These are phyloP conservation scores for Trichoderma sp. DNA, from an alignment of 2,329 filamentous ascomycete species.

Conservation along the genomic window DNA sequence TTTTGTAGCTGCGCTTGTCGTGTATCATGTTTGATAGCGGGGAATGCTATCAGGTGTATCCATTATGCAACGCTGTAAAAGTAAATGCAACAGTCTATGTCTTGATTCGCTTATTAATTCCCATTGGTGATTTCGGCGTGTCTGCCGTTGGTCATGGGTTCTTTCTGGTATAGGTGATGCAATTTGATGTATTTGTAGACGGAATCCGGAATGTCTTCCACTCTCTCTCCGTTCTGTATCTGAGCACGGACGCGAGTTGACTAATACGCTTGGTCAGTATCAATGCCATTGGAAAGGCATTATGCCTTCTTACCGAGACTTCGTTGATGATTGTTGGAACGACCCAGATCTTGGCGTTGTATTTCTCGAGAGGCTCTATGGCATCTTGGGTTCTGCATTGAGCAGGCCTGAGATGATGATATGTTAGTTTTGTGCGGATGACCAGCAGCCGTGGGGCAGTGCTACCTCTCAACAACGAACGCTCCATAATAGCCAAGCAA, in stretches of 20 bases:
- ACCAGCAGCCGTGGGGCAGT: too few species aligned
- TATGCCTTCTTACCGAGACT: slow-evolving; percentile 1
- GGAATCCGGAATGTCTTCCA: slow-evolving; percentile 66
- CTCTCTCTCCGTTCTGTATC: slow-evolving; percentile 70
- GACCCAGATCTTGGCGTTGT: slow-evolving; percentile 71
- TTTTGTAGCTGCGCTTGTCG: neutral
- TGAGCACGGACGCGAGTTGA: slow-evolving; percentile 77
- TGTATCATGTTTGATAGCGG: neutral
- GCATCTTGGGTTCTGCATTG: slow-evolving; percentile 85
- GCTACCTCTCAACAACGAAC: slow-evolving; percentile 66
- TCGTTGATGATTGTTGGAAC: slow-evolving; percentile 85
- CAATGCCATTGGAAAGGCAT: neutral
- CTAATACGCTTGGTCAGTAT: slow-evolving; percentile 47
- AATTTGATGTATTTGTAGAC: slow-evolving; percentile 69
- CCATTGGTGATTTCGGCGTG: neutral
- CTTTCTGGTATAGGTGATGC: slow-evolving; percentile 53
- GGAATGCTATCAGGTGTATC: neutral
- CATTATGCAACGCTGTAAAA: neutral
- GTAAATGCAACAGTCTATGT: neutral
- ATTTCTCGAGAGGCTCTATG: slow-evolving; percentile 69
- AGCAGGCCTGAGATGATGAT: slow-evolving; percentile 42
- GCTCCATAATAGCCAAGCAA: slow-evolving; percentile 77
- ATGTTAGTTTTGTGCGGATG: neutral
- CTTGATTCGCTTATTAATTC: neutral
- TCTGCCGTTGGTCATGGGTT: neutral